A percentile compares a stretch with the other conserved stretches of the same genome.
Conservation (phyloP, 2,329 filamentous ascomycete species). For the Xylaria digitata region DNA sequence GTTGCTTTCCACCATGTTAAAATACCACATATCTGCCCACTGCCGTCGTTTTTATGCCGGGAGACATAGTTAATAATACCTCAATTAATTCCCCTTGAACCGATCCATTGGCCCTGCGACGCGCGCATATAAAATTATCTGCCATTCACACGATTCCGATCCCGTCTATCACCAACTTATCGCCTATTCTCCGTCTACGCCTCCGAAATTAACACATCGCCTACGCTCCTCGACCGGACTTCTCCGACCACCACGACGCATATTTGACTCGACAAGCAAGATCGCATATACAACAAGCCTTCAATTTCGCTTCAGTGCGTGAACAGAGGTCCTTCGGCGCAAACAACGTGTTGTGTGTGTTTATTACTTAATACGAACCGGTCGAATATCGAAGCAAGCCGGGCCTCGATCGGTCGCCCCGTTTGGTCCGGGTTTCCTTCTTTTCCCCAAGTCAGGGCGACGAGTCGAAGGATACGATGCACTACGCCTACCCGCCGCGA, state of each 20-base stretch:
- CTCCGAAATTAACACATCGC: conserved; percentile 16
- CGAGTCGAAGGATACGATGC: conserved; percentile 67
- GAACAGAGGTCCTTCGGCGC: conserved; percentile 17
- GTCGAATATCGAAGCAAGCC: conserved; percentile 16
- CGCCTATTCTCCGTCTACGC: conserved; percentile 11
- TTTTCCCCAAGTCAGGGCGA: conserved; percentile 16
- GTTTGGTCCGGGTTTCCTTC: neutral
- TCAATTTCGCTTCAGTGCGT: conserved; percentile 12
- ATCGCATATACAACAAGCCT: conserved; percentile 8
- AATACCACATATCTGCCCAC: conserved; percentile 21
- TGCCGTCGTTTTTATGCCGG: conserved; percentile 11
- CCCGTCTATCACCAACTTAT: conserved; percentile 5
- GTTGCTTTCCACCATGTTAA: conserved; percentile 22
- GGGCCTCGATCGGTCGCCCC: conserved; percentile 5
- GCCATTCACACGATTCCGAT: conserved; percentile 3
- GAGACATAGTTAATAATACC: neutral
- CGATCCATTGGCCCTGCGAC: neutral
- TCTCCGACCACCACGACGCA: conserved; percentile 3
- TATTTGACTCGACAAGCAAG: conserved; percentile 2
- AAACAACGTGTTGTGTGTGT: conserved; percentile 5
- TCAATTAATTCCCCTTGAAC: neutral
- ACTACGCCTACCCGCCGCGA: conserved; percentile 88
- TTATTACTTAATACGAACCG: conserved; percentile 13
- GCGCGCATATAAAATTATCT: neutral
- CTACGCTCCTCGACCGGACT: conserved; percentile 13